Percentiles rank a stretch among this genome's conserved stretches.
These are phyloP conservation scores for Andrographis paniculata DNA, from an alignment of 305 asterid genomes.

Conservation along the genomic window DNA sequence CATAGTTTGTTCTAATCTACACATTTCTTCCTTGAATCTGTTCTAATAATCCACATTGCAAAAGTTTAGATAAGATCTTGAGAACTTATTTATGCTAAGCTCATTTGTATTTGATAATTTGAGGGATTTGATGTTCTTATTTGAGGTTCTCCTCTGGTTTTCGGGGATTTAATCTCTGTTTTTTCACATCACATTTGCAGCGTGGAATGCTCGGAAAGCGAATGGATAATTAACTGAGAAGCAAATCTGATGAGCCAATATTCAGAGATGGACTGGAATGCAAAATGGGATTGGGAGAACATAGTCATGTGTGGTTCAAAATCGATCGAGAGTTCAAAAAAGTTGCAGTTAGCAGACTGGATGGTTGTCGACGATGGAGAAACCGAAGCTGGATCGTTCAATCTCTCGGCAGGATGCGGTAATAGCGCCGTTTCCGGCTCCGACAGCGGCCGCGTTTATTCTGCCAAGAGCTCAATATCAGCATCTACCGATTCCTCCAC, in stretches of 20 bases:
- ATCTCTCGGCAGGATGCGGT: constrained; percentile 42
- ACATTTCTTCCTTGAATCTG: no score
- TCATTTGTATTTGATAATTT: no score
- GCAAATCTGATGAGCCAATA: constrained; percentile 19
- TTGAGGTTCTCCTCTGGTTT: constrained; percentile 8
- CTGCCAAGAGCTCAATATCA: constrained; percentile 68
- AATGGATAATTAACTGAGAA: constrained; percentile 18
- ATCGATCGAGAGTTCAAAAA: constrained; percentile 42
- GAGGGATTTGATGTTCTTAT: no score
- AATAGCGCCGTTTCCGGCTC: constrained; percentile 52
- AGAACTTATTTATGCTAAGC: no score
- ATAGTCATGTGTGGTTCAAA: constrained; percentile 38
- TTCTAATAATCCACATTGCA: no score
- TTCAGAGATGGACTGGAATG: constrained; percentile 61
- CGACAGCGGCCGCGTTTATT: constrained; percentile 52
- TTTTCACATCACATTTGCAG: constrained; percentile 22
- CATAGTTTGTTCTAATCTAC: no score
- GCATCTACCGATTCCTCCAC: constrained; percentile 64
- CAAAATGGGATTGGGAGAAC: constrained; percentile 71
- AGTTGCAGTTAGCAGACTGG: constrained; percentile 57
- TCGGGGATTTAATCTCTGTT: background rate
- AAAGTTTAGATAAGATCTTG: no score
- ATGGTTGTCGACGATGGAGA: constrained; percentile 50
- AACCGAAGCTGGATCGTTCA: constrained; percentile 51
- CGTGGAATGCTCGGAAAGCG: constrained; percentile 25